Percentiles rank a stretch among this genome's conserved stretches.
Conservation (phyloP, 441 rosid genomes). For the Hypseocharis bilobata region DNA sequence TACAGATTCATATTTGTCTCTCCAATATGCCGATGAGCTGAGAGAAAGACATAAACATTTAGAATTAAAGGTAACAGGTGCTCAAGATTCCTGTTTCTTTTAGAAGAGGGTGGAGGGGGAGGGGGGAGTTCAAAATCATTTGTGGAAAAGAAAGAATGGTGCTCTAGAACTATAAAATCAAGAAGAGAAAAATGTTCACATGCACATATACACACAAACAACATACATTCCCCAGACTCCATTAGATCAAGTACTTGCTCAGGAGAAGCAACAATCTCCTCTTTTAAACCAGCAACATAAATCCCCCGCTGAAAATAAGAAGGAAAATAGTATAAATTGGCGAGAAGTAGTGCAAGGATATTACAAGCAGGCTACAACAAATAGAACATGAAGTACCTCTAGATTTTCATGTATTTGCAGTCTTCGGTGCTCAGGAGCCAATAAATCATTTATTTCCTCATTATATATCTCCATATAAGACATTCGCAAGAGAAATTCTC, state of each 20-base stretch:
- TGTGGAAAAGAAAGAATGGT: neutral
- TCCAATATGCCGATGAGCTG: conserved; percentile 94
- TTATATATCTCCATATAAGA: conserved; percentile 92
- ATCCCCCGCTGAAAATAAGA: conserved; percentile 59
- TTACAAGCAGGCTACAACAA: neutral
- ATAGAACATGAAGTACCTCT: conserved; percentile 42
- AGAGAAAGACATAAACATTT: conserved; percentile 23
- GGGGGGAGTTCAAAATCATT: neutral
- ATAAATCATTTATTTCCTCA: conserved; percentile 80
- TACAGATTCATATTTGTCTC: conserved; percentile 87
- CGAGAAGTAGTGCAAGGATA: neutral
- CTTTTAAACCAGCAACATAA: conserved; percentile 85
- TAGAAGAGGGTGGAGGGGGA: neutral
- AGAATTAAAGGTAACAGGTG: neutral
- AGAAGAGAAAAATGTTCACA: neutral
- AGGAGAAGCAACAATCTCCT: conserved; percentile 86
- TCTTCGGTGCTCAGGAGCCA: conserved; percentile 86
- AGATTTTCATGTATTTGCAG: conserved; percentile 81
- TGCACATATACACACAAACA: neutral
- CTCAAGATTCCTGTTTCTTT: neutral
- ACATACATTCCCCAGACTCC: conserved; percentile 84
- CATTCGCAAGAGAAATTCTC: conserved; percentile 89
- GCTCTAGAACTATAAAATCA: neutral
- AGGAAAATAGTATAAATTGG: conserved; percentile 12
- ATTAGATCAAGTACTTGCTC: conserved; percentile 81